These are phyloP conservation scores for Crataegus laevigata DNA, from an alignment of 306 rosid genomes.

Conservation along the genomic window DNA sequence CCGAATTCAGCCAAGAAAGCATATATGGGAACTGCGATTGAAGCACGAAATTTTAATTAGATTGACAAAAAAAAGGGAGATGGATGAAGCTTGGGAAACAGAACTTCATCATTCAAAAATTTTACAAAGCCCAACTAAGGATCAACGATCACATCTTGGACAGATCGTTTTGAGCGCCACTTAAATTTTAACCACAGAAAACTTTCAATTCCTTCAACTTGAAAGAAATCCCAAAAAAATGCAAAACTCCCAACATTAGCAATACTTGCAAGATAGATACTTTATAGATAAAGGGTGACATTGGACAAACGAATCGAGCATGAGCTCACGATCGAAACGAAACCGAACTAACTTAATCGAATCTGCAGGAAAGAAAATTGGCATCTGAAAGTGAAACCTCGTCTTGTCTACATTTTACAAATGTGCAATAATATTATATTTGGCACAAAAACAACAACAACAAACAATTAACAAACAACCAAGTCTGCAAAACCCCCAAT, in stretches of 20 bases:
- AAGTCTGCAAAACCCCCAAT: background rate
- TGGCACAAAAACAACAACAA: background rate
- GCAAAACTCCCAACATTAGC: background rate
- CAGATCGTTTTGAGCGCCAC: background rate
- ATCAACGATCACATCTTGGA: background rate
- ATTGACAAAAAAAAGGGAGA: background rate
- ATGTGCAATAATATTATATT: background rate
- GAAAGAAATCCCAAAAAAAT: background rate
- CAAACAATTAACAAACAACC: background rate
- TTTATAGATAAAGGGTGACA: background rate
- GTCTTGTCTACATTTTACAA: background rate
- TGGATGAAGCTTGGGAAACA: background rate
- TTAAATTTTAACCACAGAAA: background rate
- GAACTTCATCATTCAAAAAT: background rate
- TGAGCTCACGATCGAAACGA: background rate
- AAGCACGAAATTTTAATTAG: background rate
- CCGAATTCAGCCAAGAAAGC: background rate
- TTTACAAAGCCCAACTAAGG: background rate
- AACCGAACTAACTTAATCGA: background rate
- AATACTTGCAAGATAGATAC: background rate
- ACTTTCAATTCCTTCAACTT: background rate
- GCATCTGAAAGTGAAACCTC: background rate
- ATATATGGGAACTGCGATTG: background rate
- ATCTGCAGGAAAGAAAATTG: background rate
- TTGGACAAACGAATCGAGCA: background rate